Base-by-base conservation (phyloP, 345 rosid genomes). In the Ricinus communis region DNA sequence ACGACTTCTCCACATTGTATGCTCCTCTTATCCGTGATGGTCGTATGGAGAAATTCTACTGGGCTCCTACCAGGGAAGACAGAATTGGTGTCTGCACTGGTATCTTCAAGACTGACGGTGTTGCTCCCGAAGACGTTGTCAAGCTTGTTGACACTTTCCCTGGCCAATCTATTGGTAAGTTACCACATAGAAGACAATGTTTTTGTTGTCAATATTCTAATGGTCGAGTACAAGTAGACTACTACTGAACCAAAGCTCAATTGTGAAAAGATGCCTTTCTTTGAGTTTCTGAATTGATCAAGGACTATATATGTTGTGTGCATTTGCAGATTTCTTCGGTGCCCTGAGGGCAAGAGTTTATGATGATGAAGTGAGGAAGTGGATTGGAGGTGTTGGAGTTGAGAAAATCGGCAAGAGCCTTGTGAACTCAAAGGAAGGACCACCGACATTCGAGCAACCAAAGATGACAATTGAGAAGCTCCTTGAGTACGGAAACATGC, bases 31-130 rank as follows among this genome's bases (percentile, higher is more conserved):
- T 95, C 86, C 97, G 97, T 84, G 99, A 95, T 3, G 99, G 99
- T 53, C 96, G 99, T 84, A 95, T 95, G 99, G 99, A 95, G 93
- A 95, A 95, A 62, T 95, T 91, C 92, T 95, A 95, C 88, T 92
- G 97, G 99, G 97, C 99, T 2, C 99, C 99, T 0, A 91, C 92
- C 28, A 87, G 97, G 66, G 98, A 94, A 0, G 98, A 94, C 76
- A 81, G 98, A 28, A 84, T 94, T 52, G 98, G 98, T 57, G 98
- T 94, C 77, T 91, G 97, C 88, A 71, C 11, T 2, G 97, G 97
- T 28, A 94, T 94, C 52, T 94, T 94, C 86, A 84, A 72, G 85
- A 83, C 65, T 0, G 98, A 91, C 74, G 79, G 84, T 4, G 69
- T 94, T 45, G 54, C 82, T 0, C 50, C 49, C 0, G 85, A 86